phyloP scores from a whole-genome alignment of 768 basidiomycete species.

The Tricholomella constricta region DNA sequence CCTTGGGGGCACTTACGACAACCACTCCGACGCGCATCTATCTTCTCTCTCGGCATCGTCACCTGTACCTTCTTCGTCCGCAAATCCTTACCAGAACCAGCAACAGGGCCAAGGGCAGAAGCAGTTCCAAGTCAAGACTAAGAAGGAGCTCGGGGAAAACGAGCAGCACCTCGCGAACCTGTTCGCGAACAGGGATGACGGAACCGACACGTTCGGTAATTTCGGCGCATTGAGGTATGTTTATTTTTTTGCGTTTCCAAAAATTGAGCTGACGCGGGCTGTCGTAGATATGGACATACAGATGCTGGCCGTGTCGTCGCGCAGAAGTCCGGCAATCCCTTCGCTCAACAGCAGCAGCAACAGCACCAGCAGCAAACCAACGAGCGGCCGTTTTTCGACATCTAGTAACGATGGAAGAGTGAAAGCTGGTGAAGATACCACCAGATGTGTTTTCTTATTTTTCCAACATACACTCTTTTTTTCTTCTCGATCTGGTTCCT shows the following conservation, averaged over 20 bases:
- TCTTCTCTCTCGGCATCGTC: slow-evolving; percentile 40
- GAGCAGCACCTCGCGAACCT: slow-evolving; percentile 78
- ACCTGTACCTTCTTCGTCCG: slow-evolving; percentile 38
- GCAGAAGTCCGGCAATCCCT: slow-evolving; percentile 67
- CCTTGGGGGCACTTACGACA: slow-evolving; percentile 68
- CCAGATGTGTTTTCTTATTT: no score
- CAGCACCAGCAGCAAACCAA: slow-evolving; percentile 51
- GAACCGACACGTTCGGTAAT: slow-evolving; percentile 96
- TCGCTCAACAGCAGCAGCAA: slow-evolving; percentile 61
- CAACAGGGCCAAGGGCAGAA: slow-evolving; percentile 33
- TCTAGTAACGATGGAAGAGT: no score
- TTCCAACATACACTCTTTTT: no score
- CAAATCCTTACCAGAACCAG: slow-evolving; percentile 23
- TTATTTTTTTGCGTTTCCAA: not conserved
- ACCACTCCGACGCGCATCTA: slow-evolving; percentile 48
- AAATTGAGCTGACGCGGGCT: not conserved
- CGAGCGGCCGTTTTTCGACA: slow-evolving; percentile 82
- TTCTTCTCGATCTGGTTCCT: no score
- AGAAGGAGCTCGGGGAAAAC: slow-evolving; percentile 52
- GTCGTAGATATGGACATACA: slow-evolving; percentile 57
- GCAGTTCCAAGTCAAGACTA: slow-evolving; percentile 42
- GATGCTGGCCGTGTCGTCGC: slow-evolving; percentile 47
- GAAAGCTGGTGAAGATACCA: no score
- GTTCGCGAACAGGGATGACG: slow-evolving; percentile 89
- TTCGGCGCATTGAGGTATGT: slow-evolving; percentile 68